phyloP scores from a whole-genome alignment of 2,329 filamentous ascomycete species.

The Colletotrichum sp. region DNA sequence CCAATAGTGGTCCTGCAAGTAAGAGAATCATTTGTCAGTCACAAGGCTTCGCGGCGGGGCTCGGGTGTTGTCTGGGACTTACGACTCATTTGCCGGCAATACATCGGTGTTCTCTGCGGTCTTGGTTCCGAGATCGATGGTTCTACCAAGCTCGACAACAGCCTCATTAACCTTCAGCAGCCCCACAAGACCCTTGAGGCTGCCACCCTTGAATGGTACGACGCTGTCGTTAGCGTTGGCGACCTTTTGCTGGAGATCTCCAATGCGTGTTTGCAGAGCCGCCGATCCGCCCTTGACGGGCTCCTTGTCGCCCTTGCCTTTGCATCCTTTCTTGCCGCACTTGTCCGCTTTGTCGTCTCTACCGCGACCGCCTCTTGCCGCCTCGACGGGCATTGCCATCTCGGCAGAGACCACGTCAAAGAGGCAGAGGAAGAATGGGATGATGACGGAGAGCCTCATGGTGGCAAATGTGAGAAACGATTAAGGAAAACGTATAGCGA shows the following conservation, averaged over 20 bases:
- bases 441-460: not conserved
- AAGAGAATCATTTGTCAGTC: not conserved
- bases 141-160: not conserved
- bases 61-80: not conserved
- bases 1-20: not conserved
- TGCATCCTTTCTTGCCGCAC: not conserved
- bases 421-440: slow-evolving; percentile 1
- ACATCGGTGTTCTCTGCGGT: not conserved
- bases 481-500: not conserved
- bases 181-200: not conserved
- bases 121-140: not conserved
- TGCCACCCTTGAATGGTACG: slow-evolving; percentile 9
- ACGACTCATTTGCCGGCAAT: slow-evolving; percentile 5
- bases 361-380: not conserved
- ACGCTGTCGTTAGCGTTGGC: not conserved
- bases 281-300: not conserved
- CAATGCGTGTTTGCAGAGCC: not conserved
- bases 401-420: not conserved
- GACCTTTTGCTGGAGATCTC: not conserved
- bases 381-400: not conserved
- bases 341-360: not conserved
- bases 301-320: not conserved
- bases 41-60: not conserved
- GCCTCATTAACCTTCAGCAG: slow-evolving; percentile 15
- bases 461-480: not conserved